A percentile compares a stretch with the other conserved stretches of the same genome.
These are phyloP conservation scores for Kentomonas sorsogonicus DNA, from an alignment of 208 protist species.

Conservation along the genomic window DNA sequence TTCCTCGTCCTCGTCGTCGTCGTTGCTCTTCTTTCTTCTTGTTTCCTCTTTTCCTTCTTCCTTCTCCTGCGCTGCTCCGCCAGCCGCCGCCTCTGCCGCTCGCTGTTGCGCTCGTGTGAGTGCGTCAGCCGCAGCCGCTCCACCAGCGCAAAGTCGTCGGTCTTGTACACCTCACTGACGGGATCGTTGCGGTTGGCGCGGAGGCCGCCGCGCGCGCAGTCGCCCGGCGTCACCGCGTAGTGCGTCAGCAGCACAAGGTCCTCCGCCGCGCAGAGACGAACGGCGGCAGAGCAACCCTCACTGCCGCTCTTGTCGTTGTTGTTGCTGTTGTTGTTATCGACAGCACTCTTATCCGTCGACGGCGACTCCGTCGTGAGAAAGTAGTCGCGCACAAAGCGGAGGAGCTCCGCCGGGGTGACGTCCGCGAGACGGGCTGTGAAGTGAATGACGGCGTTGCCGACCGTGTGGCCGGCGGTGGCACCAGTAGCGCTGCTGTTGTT, in stretches of 20 bases:
- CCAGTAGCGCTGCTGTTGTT: no score
- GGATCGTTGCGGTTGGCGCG: no score
- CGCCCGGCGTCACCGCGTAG: no score
- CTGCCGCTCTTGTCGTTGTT: no score
- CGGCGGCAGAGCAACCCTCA: no score
- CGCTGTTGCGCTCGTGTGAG: constrained; percentile 22
- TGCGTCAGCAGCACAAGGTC: no score
- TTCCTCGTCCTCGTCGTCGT: not conserved
- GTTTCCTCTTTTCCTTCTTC: constrained; percentile 3
- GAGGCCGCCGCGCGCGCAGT: no score
- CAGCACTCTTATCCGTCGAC: no score
- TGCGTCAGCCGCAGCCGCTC: constrained; percentile 41
- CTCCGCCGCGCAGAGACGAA: no score
- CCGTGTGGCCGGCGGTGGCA: no score
- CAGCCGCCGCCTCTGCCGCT: no score
- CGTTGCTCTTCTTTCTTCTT: not conserved
- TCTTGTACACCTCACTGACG: constrained; percentile 53
- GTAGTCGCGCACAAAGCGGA: not conserved
- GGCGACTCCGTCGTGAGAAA: not conserved
- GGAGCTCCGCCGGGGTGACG: not conserved
- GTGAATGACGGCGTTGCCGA: not conserved
- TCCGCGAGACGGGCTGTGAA: not conserved
- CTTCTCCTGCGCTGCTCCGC: not conserved
- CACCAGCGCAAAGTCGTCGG: constrained; percentile 51
- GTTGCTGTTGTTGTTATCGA: no score